phyloP scores from a whole-genome alignment of 139 green algal species.

The Pleodorina starrii region DNA sequence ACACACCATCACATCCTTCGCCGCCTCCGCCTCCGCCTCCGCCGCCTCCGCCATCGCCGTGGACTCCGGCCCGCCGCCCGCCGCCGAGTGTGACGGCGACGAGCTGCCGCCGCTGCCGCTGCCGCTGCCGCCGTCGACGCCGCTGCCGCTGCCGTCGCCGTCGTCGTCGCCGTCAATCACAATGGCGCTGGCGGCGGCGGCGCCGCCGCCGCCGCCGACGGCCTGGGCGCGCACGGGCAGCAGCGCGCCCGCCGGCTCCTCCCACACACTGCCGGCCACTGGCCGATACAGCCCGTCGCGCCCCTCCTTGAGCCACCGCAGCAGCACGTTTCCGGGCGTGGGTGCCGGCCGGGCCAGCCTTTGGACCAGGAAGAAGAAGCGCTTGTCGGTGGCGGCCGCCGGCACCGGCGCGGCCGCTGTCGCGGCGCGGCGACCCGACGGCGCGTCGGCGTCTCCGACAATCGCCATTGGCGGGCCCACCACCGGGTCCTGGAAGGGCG shows the following conservation, averaged over 20 bases:
- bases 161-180: neutral
- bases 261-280: slow-evolving; percentile 54
- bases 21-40: neutral
- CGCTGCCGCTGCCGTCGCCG: neutral
- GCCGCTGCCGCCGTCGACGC: neutral
- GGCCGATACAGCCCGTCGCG: slow-evolving; percentile 68
- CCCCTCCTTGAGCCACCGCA: slow-evolving; percentile 69
- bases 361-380: slow-evolving; percentile 60
- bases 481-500: neutral
- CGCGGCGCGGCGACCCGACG: neutral
- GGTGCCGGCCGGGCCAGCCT: neutral
- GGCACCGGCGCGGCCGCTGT: neutral
- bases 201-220: neutral
- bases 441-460: neutral
- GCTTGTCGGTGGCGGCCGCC: neutral
- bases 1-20: neutral
- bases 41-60: neutral
- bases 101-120: neutral
- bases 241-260: slow-evolving; percentile 56
- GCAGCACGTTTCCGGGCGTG: slow-evolving; percentile 38
- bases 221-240: slow-evolving; percentile 62
- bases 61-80: neutral
- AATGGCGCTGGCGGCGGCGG: no score
- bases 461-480: slow-evolving; percentile 30
- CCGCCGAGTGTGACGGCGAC: neutral